Evolutionary conservation across 1,284 basidiomycete genomes (phyloP), one percentile per base, ranked within the genome.

Genomic region (Veloboletus limbatus): DNA sequence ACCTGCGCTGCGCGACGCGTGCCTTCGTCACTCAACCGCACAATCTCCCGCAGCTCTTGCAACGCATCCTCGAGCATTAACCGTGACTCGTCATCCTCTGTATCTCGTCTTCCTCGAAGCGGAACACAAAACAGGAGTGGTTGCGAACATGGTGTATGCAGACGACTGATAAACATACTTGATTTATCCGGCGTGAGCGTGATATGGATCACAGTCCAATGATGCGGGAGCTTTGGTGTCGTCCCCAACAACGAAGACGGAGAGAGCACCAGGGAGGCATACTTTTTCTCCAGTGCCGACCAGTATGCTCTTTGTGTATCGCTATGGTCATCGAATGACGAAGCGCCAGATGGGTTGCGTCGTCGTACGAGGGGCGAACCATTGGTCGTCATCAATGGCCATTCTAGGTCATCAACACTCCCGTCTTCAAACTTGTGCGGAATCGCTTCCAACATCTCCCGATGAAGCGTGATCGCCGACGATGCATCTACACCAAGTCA

Each of bases 61-160:
- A 88, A 62, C 1, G 90, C 94, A 37, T 82, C 79, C 8, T 86
- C 78, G 53, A 91, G 89, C 1, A 84, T 82, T 43, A 97, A 76
- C 47, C 85, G 76, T 21, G 45, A 40, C 24, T 81, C 81, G 25
- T 90, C 86, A 10, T 87, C 86, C 13, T 87, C 74, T n/a, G 73
- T 74, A 33, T 94, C 92, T 40, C 92, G 74, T 35, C 90, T 76
- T 18, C 88, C 88, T 53, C 91, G 87, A 22, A 99, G 72, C 0
- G 97, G 96, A 5, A 99, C 73, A 54, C 88, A 91, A 67, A 97
- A 93, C 10, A 96, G 75, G 22, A 97, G 69, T 0, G 92, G 88
- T 3, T 77, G 70, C 7, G 70, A 67, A 4, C 75, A 48, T 2
- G 35, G 72, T 3, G 79, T 74, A 30, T 85, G 77, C 55, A 94